Conservation (phyloP, 192 early-diverging fungal species). For the Rhizophagus prolifer region DNA sequence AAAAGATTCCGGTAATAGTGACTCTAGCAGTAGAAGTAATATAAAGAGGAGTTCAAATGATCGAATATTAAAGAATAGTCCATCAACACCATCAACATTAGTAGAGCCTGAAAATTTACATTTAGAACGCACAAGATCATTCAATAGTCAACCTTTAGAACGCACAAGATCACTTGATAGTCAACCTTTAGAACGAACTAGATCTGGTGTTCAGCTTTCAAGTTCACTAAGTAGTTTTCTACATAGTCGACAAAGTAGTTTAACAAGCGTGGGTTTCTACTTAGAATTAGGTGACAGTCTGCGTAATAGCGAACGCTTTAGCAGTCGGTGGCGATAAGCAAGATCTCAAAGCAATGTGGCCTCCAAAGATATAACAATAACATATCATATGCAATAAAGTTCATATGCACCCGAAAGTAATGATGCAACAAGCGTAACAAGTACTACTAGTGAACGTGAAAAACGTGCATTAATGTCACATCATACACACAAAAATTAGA, state of each 20-base stretch:
- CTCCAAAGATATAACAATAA: constrained; percentile 16
- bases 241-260: constrained; percentile 25
- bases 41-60: neutral
- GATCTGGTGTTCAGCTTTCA: no score
- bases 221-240: no score
- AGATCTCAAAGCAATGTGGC: constrained; percentile 17
- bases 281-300: neutral
- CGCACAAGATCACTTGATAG: neutral
- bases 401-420: constrained; percentile 20
- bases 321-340: neutral
- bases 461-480: neutral
- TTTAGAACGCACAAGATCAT: neutral
- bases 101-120: neutral
- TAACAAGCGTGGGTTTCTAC: constrained; percentile 18
- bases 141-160: neutral
- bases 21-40: neutral
- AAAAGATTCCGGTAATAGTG: neutral
- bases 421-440: neutral
- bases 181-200: neutral
- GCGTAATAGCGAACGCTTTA: constrained; percentile 18
- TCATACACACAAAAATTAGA: constrained; percentile 11
- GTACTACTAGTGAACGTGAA: constrained; percentile 9
- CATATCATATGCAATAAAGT: neutral
- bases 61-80: neutral
- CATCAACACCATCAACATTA: neutral